Evolutionary conservation across 2,329 filamentous ascomycete species (phyloP), one percentile per base, ranked within the genome.

Genomic region (Pseudogymnoascus destructans): DNA sequence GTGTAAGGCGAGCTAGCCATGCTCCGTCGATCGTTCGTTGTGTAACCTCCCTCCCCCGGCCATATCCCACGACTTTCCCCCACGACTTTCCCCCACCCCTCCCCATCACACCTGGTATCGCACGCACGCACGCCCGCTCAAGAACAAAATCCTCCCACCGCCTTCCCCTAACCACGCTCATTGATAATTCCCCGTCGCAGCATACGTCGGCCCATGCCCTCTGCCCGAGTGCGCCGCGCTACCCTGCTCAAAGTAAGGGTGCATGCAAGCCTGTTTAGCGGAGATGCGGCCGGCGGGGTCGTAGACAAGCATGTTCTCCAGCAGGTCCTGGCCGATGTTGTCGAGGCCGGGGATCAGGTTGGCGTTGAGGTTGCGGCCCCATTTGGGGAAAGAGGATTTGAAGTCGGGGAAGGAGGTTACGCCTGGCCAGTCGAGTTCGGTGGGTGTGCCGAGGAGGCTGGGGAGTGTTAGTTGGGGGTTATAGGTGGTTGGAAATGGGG

Each of bases 341-440:
- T 95, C 87, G 52, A 95, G 79, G 58, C 79, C 85, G 42, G 81
- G 79, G 67, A 90, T 87, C 33, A 93, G 77, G 25, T 80, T 74
- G 55, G 77, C 75, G 21, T 79, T 77, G 60, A 80, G 77, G 67
- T 90, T 85, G 59, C 88, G 82, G 66, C 79, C 78, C 90, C 90
- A 95, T 74, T 95, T 95, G 63, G 90, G 90, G 73, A 95, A 95
- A 2, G 87, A 91, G 25, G 86, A 72, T 73, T 95, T 95, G 79
- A 90, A 95, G 72, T 95, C 91, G 40, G 90, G 90, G 74, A 95
- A 95, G 6, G 87, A 90, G n/a, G 89, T 93, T 60, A 95, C 89
- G 61, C 90, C 90, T 30, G 90, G 90, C 90, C 90, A 95, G 60
- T 82, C 78, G 6, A 82, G 77, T 69, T 95, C 90, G 58, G 82